These are phyloP conservation scores for Musa schizocarpa DNA, from an alignment of 176 grass and related monocot genomes.

Conservation along the genomic window DNA sequence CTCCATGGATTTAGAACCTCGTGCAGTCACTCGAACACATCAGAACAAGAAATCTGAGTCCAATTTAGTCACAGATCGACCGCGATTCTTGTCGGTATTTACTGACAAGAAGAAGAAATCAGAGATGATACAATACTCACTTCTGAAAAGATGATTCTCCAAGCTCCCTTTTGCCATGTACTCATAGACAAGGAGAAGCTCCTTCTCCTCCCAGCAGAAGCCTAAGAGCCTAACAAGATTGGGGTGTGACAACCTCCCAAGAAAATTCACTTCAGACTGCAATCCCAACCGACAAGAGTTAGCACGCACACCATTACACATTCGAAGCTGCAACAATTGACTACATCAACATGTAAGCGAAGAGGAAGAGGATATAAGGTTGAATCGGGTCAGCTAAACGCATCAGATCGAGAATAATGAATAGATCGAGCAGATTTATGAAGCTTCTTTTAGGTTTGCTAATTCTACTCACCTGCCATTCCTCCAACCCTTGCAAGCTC, in stretches of 20 bases:
- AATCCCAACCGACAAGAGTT: background rate
- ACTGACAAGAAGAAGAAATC: too few relatives aligned
- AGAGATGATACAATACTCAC: conserved; percentile 21
- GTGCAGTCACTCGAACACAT: too few relatives aligned
- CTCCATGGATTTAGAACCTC: too few relatives aligned
- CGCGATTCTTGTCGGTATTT: too few relatives aligned
- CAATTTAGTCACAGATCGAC: background rate
- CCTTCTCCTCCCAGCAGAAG: conserved; percentile 71
- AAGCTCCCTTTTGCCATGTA: conserved; percentile 85
- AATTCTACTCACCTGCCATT: conserved; percentile 4
- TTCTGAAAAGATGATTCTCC: conserved; percentile 77
- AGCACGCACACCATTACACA: background rate
- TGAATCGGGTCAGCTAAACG: too few relatives aligned
- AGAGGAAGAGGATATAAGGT: too few relatives aligned
- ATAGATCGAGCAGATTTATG: background rate
- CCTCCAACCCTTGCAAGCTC: conserved; percentile 4
- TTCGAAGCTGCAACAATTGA: too few relatives aligned
- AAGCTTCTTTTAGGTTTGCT: background rate
- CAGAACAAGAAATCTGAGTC: too few relatives aligned
- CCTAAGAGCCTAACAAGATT: conserved; percentile 85
- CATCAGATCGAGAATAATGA: background rate
- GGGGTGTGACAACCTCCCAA: conserved; percentile 72
- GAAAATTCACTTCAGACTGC: conserved; percentile 83
- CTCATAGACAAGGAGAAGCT: conserved; percentile 90
- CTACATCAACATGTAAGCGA: too few relatives aligned